Conservation (phyloP, 1,139 yeast genomes). For the Saccharomyces hybrid region DNA sequence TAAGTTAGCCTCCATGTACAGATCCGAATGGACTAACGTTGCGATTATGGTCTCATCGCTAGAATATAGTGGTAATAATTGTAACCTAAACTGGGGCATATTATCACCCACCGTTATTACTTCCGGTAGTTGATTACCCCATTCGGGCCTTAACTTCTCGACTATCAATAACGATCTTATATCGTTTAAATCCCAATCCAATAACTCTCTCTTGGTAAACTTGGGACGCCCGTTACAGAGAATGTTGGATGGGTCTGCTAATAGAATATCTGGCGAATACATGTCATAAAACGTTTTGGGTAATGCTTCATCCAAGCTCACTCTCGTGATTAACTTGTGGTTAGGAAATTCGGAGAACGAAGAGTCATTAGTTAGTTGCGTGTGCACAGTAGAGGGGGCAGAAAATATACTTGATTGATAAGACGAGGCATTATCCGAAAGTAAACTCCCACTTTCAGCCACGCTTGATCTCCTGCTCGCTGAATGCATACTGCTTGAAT, state of each 20-base stretch:
- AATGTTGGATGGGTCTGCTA: slow-evolving; percentile 31
- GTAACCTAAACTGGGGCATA: slow-evolving; percentile 33
- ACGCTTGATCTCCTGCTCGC: slow-evolving; percentile 4
- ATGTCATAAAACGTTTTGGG: slow-evolving; percentile 45
- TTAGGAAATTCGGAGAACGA: slow-evolving; percentile 4
- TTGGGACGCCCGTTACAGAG: slow-evolving; percentile 49
- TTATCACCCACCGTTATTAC: slow-evolving; percentile 23
- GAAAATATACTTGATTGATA: slow-evolving; percentile 27
- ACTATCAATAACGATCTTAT: slow-evolving; percentile 52
- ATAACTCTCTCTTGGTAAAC: slow-evolving; percentile 49
- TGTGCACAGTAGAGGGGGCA: slow-evolving; percentile 17
- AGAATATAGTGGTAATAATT: slow-evolving; percentile 43
- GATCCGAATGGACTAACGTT: slow-evolving; percentile 45
- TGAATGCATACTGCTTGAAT: not conserved
- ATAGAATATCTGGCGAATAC: slow-evolving; percentile 46
- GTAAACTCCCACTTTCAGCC: slow-evolving; percentile 14
- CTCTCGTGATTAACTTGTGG: slow-evolving; percentile 13
- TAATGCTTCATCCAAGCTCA: slow-evolving; percentile 37
- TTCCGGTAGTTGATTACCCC: slow-evolving; percentile 45
- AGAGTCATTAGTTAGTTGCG: slow-evolving; percentile 8
- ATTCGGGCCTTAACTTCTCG: slow-evolving; percentile 41
- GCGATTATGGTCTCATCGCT: slow-evolving; percentile 42
- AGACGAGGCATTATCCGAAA: slow-evolving; percentile 20
- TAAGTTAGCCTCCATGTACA: slow-evolving; percentile 51
- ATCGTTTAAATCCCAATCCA: slow-evolving; percentile 62